Conservation (phyloP, 2,329 filamentous ascomycete genomes). For the Dactylellina haptotyla region DNA sequence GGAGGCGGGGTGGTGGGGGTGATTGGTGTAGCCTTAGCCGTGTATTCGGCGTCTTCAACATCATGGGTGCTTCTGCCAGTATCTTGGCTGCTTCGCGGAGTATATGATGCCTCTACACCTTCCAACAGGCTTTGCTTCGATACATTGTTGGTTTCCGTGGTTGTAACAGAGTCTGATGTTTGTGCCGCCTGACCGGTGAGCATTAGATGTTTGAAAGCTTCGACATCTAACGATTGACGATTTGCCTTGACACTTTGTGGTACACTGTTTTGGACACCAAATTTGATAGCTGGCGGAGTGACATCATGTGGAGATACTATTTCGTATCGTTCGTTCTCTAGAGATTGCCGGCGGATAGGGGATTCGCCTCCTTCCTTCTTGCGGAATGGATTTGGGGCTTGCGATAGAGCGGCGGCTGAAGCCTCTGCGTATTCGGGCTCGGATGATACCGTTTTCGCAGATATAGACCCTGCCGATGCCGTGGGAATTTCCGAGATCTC, state of each 20-base stretch:
- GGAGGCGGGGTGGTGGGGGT: slow-evolving; percentile 2
- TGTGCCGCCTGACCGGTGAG: slow-evolving; percentile 72
- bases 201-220: slow-evolving; percentile 79
- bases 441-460: slow-evolving; percentile 30
- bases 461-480: slow-evolving; percentile 21
- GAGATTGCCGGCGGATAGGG: background rate
- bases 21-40: background rate
- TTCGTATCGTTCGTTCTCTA: slow-evolving; percentile 58
- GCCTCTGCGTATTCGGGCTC: slow-evolving; percentile 32
- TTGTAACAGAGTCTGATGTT: slow-evolving; percentile 60
- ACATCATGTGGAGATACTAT: background rate
- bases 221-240: slow-evolving; percentile 72
- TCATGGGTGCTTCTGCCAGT: slow-evolving; percentile 19
- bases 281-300: slow-evolving; percentile 55
- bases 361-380: slow-evolving; percentile 23
- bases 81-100: slow-evolving; percentile 45
- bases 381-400: slow-evolving; percentile 48
- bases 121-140: slow-evolving; percentile 47
- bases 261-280: slow-evolving; percentile 58
- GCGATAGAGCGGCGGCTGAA: slow-evolving; percentile 11
- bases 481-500: slow-evolving; percentile 35
- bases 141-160: slow-evolving; percentile 58
- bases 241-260: slow-evolving; percentile 59
- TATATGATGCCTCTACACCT: slow-evolving; percentile 23
- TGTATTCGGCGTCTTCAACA: slow-evolving; percentile 26